phyloP scores from a whole-genome alignment of 495 filamentous ascomycete species.

The Penicillium diatomitis region DNA sequence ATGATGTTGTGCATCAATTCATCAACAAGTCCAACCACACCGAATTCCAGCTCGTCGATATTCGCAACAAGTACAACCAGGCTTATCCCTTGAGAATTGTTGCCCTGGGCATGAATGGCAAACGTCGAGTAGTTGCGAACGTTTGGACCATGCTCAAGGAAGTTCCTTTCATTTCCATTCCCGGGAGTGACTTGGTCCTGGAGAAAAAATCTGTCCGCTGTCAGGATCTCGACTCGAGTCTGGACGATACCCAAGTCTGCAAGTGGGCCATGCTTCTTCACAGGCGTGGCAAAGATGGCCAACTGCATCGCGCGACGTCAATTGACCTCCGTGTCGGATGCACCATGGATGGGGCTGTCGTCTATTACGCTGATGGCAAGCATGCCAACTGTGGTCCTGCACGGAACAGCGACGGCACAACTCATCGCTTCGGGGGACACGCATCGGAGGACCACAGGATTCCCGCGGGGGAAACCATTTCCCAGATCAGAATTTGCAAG shows the following conservation, averaged over 20 bases:
- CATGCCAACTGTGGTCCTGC: constrained; percentile 24
- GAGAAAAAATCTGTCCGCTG: constrained; percentile 11
- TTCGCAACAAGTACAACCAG: constrained; percentile 6
- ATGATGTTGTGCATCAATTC: neutral
- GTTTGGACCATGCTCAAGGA: constrained; percentile 14
- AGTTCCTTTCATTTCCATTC: constrained; percentile 5
- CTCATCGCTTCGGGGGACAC: constrained; percentile 1
- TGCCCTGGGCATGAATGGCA: constrained; percentile 5
- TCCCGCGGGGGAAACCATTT: constrained; percentile 9
- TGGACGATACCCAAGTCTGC: neutral
- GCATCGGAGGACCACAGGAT: neutral
- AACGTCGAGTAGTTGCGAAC: constrained; percentile 8
- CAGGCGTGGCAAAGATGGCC: constrained; percentile 3
- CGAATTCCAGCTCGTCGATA: neutral
- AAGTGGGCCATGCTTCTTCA: constrained; percentile 9
- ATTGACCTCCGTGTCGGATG: constrained; percentile 31
- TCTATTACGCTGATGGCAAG: constrained; percentile 27
- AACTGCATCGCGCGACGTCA: constrained; percentile 13
- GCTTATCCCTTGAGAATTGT: constrained; percentile 11
- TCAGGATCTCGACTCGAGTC: neutral
- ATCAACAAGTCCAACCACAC: neutral
- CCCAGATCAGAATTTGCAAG: constrained; percentile 19
- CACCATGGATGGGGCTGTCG: constrained; percentile 27
- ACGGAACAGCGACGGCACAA: neutral
- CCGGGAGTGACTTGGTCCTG: constrained; percentile 14